phyloP scores from a whole-genome alignment of 164 flowering plant genomes.

The Annona squamosa region DNA sequence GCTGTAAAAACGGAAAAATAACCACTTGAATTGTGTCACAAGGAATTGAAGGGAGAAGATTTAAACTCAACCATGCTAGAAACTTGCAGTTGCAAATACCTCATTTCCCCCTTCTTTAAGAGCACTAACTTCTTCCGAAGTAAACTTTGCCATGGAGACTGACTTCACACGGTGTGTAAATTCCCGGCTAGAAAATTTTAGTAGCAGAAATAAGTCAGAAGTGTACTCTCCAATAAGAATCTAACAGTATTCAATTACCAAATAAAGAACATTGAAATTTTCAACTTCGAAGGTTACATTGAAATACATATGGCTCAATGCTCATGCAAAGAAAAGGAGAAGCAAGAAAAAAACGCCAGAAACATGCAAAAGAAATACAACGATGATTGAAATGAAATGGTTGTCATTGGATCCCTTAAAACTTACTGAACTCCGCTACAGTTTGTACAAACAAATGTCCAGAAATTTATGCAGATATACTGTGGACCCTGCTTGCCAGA shows the following conservation, averaged over 20 bases:
- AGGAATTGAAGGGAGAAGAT: not conserved
- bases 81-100: conserved; percentile 30
- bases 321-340: not conserved
- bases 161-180: conserved; percentile 97
- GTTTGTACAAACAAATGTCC: conserved; percentile 90
- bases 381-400: not conserved
- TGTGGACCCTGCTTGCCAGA: conserved; percentile 79
- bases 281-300: not conserved
- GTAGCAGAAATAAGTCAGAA: conserved; percentile 3
- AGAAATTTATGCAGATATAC: conserved; percentile 93
- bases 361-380: not conserved
- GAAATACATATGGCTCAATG: not conserved
- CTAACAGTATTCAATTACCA: not conserved
- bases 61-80: not conserved
- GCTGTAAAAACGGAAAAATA: conserved; percentile 33
- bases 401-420: not conserved
- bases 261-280: not conserved
- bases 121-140: conserved; percentile 80
- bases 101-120: conserved; percentile 95
- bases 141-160: conserved; percentile 95
- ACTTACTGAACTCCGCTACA: conserved; percentile 99
- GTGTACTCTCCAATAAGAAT: not conserved
- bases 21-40: conserved; percentile 1
- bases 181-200: conserved; percentile 62
- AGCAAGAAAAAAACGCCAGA: not conserved